Percentiles rank a stretch among this genome's conserved stretches.
phyloP scores from a whole-genome alignment of 495 filamentous ascomycete genomes.

The Xylaria acuta region DNA sequence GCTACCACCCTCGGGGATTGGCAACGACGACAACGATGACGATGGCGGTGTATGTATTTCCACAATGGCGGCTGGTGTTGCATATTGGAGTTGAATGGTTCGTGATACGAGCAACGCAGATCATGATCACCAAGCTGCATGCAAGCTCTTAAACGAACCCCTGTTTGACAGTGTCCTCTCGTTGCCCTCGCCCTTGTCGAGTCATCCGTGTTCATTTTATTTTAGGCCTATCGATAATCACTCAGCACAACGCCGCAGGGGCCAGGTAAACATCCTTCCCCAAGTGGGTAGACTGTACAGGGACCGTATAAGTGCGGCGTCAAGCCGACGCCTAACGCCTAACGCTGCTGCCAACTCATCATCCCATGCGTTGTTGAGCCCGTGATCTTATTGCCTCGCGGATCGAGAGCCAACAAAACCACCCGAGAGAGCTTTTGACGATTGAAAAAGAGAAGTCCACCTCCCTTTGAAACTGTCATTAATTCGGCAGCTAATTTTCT shows the following conservation, averaged over 20 bases:
- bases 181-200: neutral
- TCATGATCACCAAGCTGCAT: neutral
- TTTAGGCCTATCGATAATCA: constrained; percentile 27
- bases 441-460: constrained; percentile 27
- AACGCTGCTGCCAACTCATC: constrained; percentile 28
- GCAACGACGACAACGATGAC: neutral
- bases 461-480: constrained; percentile 16
- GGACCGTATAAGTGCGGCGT: constrained; percentile 22
- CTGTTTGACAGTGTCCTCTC: neutral
- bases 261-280: constrained; percentile 21
- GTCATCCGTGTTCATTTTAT: neutral
- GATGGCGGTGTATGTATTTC: neutral
- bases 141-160: constrained; percentile 16
- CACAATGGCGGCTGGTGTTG: too few relatives aligned
- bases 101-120: neutral
- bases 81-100: constrained; percentile 3
- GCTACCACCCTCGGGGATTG: neutral
- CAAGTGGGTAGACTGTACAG: neutral
- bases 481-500: constrained; percentile 12
- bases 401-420: constrained; percentile 23
- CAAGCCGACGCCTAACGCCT: neutral
- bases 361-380: constrained; percentile 18
- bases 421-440: constrained; percentile 2
- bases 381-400: constrained; percentile 14
- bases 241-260: constrained; percentile 23